Conservation (phyloP, 305 asterid species). For the Striga hermonthica region DNA sequence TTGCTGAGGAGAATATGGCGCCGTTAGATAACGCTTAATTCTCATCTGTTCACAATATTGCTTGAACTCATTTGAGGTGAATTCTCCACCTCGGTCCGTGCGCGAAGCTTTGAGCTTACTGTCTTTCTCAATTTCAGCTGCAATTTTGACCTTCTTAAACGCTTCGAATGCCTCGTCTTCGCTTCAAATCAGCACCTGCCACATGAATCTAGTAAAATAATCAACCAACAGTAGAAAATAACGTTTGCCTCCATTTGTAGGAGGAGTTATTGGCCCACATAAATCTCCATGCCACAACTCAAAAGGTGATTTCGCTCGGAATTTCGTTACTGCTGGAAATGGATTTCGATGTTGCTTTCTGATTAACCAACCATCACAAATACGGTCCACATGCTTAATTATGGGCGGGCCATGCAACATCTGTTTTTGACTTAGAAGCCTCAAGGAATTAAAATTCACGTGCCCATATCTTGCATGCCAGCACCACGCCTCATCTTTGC, state of each 20-base stretch:
- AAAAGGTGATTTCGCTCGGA: not conserved
- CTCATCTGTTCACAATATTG: not conserved
- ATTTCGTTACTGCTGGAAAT: not conserved
- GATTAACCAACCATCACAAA: not conserved
- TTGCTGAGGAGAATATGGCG: not conserved
- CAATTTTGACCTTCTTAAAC: not conserved
- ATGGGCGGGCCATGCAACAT: not conserved
- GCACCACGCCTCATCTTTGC: not conserved
- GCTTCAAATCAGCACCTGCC: not conserved
- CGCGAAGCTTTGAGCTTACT: not conserved
- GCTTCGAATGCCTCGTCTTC: not conserved
- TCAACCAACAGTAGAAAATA: not conserved
- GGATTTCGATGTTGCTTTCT: not conserved
- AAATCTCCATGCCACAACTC: not conserved
- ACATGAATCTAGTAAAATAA: not conserved
- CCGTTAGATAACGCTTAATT: not conserved
- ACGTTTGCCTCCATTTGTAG: not conserved
- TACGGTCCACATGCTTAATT: not conserved
- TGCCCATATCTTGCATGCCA: slow-evolving; percentile 1
- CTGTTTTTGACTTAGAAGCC: not conserved
- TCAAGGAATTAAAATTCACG: not conserved
- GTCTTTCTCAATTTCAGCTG: not conserved
- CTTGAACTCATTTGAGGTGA: not conserved
- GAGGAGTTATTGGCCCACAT: not conserved
- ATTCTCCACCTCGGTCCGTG: not conserved